Evolutionary conservation across 2,329 filamentous ascomycete genomes (phyloP), one percentile per base, ranked within the genome.

Genomic region (Paracorniculantispora psalliotae): DNA sequence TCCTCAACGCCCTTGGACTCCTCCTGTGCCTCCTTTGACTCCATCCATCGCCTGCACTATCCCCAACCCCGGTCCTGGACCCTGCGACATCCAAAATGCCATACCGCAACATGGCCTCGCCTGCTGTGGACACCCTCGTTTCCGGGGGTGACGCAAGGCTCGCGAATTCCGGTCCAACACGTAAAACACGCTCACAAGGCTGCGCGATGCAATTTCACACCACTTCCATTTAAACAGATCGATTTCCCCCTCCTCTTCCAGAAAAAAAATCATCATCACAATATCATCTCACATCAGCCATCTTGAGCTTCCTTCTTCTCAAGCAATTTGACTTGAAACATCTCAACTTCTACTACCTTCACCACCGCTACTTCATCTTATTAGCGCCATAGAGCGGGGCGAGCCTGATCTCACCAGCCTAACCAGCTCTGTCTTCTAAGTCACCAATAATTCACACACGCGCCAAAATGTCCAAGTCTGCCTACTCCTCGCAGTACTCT

Each of bases 211-310:
- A 43, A 44, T 57, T 51, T 57, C 46, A 44, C 13, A n/a, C 47
- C 48, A 21, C 28, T 43, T 57, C 21, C 56, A 52, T 59, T 52
- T 59, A 59, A 59, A 59, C 48, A 39, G 39, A 52, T 59, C 28
- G 19, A n/a, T 25, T 9, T 39, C 56, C 56, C 56, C 33, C 48
- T 59, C 35, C 39, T 6, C 37, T 4, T 59, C 26, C n/a, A 15
- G 26, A 50, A 41, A 23, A 46, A 51, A 17, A 39, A 39, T 12
- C 23, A 28, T 26, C 21, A 47, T 59, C 49, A 46, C 28, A 58
- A 33, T 9, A 46, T 51, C 37, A 3, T 46, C 15, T 21, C 33
- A 17, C 23, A 33, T 49, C 33, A 1, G 26, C n/a, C 8, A 37
- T 47, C 52, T 28, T 17, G 17, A 49, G 23, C 25, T 43, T 41